phyloP scores from a whole-genome alignment of 1,284 basidiomycete species.

The Ganoderma boninense region DNA sequence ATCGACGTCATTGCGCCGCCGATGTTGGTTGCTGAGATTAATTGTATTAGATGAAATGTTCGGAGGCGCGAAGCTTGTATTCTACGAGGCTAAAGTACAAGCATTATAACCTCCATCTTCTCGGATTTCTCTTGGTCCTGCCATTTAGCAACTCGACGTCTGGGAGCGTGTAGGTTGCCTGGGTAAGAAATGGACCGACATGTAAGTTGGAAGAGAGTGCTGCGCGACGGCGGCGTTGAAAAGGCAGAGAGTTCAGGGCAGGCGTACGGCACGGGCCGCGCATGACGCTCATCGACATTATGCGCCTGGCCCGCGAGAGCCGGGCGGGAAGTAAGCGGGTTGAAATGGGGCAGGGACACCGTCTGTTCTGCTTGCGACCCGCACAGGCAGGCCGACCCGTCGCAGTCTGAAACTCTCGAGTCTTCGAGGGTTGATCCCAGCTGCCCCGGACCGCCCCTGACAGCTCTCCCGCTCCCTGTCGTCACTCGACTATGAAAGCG shows the following conservation, averaged over 20 bases:
- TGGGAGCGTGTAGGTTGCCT: slow-evolving; percentile 56
- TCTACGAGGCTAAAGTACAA: slow-evolving; percentile 46
- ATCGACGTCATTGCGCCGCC: background rate
- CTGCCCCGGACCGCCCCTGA: slow-evolving; percentile 2
- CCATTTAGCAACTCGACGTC: slow-evolving; percentile 73
- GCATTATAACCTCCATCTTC: slow-evolving; percentile 77
- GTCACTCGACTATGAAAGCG: slow-evolving; percentile 6
- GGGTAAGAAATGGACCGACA: slow-evolving; percentile 69
- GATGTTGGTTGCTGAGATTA: background rate
- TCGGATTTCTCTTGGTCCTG: slow-evolving; percentile 68
- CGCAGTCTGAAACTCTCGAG: slow-evolving; percentile 3
- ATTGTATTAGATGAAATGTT: slow-evolving; percentile 47
- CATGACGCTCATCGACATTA: slow-evolving; percentile 1
- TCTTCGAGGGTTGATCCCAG: slow-evolving; percentile 2
- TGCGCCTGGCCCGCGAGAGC: slow-evolving; percentile 10
- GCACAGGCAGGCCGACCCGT: background rate
- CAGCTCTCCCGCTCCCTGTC: background rate
- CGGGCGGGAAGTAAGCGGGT: slow-evolving; percentile 2
- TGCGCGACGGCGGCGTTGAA: slow-evolving; percentile 20
- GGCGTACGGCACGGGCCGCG: slow-evolving; percentile 32
- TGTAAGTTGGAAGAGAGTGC: slow-evolving; percentile 57
- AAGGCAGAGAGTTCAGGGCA: slow-evolving; percentile 48
- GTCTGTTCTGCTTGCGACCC: background rate
- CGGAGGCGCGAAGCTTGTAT: slow-evolving; percentile 74
- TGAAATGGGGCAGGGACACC: background rate